Evolutionary conservation across 2,329 filamentous ascomycete species (phyloP), one percentile per base, ranked within the genome.

Genomic region (Ceratocystis lukuohia): DNA sequence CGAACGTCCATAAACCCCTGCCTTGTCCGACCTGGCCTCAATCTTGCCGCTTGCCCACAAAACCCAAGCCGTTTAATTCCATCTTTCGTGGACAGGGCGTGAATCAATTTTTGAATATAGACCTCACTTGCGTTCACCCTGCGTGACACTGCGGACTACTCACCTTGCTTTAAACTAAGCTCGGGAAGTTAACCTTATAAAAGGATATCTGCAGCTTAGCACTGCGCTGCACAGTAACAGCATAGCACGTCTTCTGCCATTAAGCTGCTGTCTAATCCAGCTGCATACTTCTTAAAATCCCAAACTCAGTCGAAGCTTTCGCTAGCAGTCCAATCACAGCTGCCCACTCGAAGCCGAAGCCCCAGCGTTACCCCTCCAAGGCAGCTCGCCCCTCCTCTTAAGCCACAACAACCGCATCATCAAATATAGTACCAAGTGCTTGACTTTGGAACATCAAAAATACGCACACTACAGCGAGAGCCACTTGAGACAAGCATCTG

Each of bases 11-110:
- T 30, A 17, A n/a, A 37, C 56, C 56, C 56, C 33, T 28, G 33
- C 56, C 56, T 59, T 28, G 56, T n/a, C 28, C 33, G 56, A 59
- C 56, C 56, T 59, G 56, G 56, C 56, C 56, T 59, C 56, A 59
- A 59, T 33, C 28, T 57, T 57, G 53, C 6, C 15, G 20, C 53
- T 57, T 22, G 20, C 46, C 22, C 48, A 53, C 48, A 28, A 41
- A 41, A 41, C 37, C 0, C 4, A 41, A 15, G 12, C 37, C 37
- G 10, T 41, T 15, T 41, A 41, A 41, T 41, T 41, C 37, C 37
- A 41, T 5, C 37, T 41, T 41, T 41, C 37, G 37, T 41, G 37
- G 37, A 41, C 10, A 41, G 37, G 37, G 37, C 10, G 37, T 41
- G 10, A 41, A 15, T 41, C 37, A 41, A 41, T 15, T 41, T 41